Evolutionary conservation across 2,329 filamentous ascomycete genomes (phyloP).

Genomic region (Fusarium guadeloupense): DNA sequence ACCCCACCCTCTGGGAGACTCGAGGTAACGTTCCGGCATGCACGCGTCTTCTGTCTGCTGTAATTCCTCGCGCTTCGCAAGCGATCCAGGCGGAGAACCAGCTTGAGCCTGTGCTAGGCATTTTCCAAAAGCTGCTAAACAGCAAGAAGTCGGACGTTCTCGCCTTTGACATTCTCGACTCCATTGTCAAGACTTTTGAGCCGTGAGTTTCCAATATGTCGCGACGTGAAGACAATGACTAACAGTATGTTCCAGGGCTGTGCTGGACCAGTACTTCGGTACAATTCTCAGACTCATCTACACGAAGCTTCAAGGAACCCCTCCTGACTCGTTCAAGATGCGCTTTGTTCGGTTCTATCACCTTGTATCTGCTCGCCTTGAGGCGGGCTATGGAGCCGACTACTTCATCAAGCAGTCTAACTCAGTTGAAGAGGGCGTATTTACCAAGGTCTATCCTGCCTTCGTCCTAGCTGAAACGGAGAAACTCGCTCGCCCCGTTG

Average conservation of each 20-base stretch:
- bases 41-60: constrained; percentile 82
- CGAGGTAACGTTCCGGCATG: constrained; percentile 93
- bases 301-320: constrained; percentile 73
- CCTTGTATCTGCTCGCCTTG: constrained; percentile 80
- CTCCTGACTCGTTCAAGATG: constrained; percentile 81
- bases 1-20: constrained; percentile 87
- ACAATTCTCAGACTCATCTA: constrained; percentile 85
- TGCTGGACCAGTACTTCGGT: constrained; percentile 79
- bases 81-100: constrained; percentile 82
- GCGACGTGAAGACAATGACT: constrained; percentile 13
- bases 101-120: constrained; percentile 87
- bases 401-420: constrained; percentile 91
- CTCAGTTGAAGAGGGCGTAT: constrained; percentile 79
- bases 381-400: constrained; percentile 87
- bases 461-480: constrained; percentile 91
- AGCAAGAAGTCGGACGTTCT: constrained; percentile 86
- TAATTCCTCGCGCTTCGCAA: constrained; percentile 79
- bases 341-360: constrained; percentile 96
- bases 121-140: constrained; percentile 89
- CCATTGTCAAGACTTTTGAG: constrained; percentile 77
- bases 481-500: constrained; percentile 84
- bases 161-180: constrained; percentile 90
- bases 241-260: constrained; percentile 55
- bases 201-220: constrained; percentile 60
- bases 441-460: constrained; percentile 83